Percentiles rank a stretch among this genome's conserved stretches.
These are phyloP conservation scores for Pyrus pyrifolia DNA, from an alignment of 306 rosid genomes.

Conservation along the genomic window DNA sequence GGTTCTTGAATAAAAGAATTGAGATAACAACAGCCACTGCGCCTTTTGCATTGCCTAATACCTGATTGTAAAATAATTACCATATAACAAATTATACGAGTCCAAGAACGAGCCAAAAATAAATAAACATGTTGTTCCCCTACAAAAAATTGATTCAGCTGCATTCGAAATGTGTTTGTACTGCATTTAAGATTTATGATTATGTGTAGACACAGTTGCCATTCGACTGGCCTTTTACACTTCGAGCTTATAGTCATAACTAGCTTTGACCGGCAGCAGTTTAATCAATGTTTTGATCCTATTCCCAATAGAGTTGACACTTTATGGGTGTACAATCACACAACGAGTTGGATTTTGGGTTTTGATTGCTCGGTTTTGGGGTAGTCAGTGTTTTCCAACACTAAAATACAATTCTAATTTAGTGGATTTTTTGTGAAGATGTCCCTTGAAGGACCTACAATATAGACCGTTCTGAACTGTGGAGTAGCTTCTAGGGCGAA, in stretches of 20 bases:
- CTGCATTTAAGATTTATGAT: not conserved
- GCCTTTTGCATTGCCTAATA: conserved; percentile 94
- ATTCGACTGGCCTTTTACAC: too few relatives aligned
- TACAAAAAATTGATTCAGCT: not conserved
- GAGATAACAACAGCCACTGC: conserved; percentile 97
- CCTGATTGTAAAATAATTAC: conserved; percentile 39
- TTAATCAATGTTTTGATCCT: not conserved
- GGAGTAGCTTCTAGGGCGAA: not conserved
- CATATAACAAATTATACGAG: not conserved
- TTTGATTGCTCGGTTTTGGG: not conserved
- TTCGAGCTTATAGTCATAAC: not conserved
- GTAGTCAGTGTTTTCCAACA: not conserved
- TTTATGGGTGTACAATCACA: not conserved
- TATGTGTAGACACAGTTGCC: not conserved
- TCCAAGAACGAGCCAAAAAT: not conserved
- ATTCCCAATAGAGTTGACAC: not conserved
- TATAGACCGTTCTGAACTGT: too few relatives aligned
- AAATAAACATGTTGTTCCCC: not conserved
- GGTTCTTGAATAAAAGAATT: conserved; percentile 88
- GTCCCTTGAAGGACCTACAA: too few relatives aligned
- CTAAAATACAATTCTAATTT: not conserved
- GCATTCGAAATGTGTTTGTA: not conserved
- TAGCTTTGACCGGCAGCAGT: not conserved
- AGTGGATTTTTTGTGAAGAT: not conserved
- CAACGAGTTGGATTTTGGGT: not conserved